Conservation (phyloP, 2,329 filamentous ascomycete genomes). For the Xylariaceae sp. region DNA sequence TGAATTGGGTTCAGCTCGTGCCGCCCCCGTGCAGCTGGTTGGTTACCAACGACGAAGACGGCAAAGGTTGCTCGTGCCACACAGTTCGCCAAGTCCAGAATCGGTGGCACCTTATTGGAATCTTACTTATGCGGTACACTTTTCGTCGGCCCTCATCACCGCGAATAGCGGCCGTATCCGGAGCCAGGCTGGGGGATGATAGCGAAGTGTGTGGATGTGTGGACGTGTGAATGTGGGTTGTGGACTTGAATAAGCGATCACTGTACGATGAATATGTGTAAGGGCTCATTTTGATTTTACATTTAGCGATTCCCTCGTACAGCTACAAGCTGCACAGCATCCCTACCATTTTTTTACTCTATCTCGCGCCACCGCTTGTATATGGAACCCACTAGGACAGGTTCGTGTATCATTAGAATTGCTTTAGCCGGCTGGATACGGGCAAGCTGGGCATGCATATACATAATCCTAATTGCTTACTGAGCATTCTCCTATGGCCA, state of each 20-base stretch:
- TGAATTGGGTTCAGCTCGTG: conserved; percentile 22
- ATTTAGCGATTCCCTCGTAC: conserved; percentile 23
- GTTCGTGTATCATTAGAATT: not conserved
- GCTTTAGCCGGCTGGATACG: not conserved
- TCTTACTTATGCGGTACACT: conserved; percentile 11
- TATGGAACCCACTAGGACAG: not conserved
- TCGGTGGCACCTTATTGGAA: conserved; percentile 19
- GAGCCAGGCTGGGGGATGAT: conserved; percentile 17
- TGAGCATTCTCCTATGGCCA: not conserved
- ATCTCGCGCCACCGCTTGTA: not conserved
- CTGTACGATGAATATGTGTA: conserved; percentile 9
- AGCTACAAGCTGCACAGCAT: not conserved
- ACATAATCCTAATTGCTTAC: not conserved
- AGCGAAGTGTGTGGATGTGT: conserved; percentile 13
- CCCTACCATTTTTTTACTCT: not conserved
- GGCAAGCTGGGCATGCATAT: not conserved
- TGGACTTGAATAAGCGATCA: conserved; percentile 23
- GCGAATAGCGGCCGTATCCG: conserved; percentile 27
- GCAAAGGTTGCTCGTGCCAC: conserved; percentile 20
- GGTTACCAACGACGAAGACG: conserved; percentile 20
- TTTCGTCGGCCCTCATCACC: conserved; percentile 5
- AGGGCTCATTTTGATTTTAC: conserved; percentile 16
- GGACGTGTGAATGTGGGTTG: conserved; percentile 7
- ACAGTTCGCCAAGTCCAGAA: conserved; percentile 18
- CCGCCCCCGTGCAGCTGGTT: conserved; percentile 25